Evolutionary conservation across 495 filamentous ascomycete species (phyloP), one percentile per base, ranked within the genome.

Genomic region (Aspergillus panamensis): DNA sequence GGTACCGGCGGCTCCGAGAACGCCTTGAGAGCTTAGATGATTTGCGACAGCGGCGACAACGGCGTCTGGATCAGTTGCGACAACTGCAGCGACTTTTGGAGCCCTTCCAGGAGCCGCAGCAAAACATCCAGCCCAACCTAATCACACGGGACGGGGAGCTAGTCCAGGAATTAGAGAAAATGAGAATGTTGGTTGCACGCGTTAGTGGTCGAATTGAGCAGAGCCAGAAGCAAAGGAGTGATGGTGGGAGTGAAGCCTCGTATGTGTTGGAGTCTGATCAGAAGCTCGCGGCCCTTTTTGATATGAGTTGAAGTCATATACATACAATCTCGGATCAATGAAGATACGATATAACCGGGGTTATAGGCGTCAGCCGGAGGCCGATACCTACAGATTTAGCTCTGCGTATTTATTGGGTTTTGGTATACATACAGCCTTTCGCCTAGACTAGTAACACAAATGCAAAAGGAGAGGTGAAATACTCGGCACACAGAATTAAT

Each of bases 101-200:
- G 37, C 84, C 84, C 0, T 88, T 89, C 58, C 62, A 77, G 33
- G 67, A 82, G 6, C 78, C 82, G 1, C 73, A 77, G 48, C 65
- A 76, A 35, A 78, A 77, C 44, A 82, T 96, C 21, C 90, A 96
- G 64, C 85, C 86, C 20, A 95, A 93, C 70, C 73, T 96, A 16
- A 79, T 91, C 9, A 88, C 83, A 13, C 81, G 82, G 43, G 86
- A 90, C 69, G 87, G 86, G n/a, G 84, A 87, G 61, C 67, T 96
- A 20, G 82, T 84, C 59, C 74, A 77, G 40, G 91, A 95, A 70
- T 65, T 96, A 60, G 83, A 88, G 64, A 84, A 80, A 61, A 92
- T 90, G 85, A 81, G 86, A 37, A 81, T 90, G 68, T 73, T 96
- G 57, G 83, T 88, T 43, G 84, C 85, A 17, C 80, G 89, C 44